These are phyloP conservation scores for Piromyces finnis DNA, from an alignment of 192 early-diverging fungal species.

Conservation along the genomic window DNA sequence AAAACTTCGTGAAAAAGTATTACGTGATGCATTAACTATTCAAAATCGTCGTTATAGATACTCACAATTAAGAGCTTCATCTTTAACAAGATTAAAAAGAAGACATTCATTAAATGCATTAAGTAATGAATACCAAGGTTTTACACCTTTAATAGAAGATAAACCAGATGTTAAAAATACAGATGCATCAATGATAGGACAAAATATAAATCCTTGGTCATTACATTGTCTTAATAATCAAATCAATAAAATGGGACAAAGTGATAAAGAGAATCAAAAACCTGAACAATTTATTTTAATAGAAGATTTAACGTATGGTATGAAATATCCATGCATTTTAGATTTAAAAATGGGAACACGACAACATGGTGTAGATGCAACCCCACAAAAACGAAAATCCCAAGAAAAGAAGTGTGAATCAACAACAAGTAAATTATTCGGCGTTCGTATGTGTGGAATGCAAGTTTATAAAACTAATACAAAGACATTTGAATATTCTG, in stretches of 20 bases:
- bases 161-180: background rate
- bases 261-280: background rate
- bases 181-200: background rate
- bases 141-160: background rate
- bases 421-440: slow-evolving; percentile 78
- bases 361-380: slow-evolving; percentile 82
- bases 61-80: background rate
- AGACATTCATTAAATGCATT: background rate
- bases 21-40: background rate
- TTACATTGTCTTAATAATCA: background rate
- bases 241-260: background rate
- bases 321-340: slow-evolving; percentile 82
- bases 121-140: background rate
- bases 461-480: slow-evolving; percentile 74
- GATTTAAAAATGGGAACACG: slow-evolving; percentile 98
- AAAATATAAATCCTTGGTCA: background rate
- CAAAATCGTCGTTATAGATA: background rate
- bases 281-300: background rate
- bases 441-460: slow-evolving; percentile 94
- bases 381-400: slow-evolving; percentile 57
- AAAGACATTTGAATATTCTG: slow-evolving; percentile 60
- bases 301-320: slow-evolving; percentile 16
- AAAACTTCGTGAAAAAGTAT: background rate
- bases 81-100: background rate
- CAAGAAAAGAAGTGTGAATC: slow-evolving; percentile 85